These are phyloP conservation scores for Backusella tarrabulga DNA, from an alignment of 192 early-diverging fungal species.

Conservation along the genomic window DNA sequence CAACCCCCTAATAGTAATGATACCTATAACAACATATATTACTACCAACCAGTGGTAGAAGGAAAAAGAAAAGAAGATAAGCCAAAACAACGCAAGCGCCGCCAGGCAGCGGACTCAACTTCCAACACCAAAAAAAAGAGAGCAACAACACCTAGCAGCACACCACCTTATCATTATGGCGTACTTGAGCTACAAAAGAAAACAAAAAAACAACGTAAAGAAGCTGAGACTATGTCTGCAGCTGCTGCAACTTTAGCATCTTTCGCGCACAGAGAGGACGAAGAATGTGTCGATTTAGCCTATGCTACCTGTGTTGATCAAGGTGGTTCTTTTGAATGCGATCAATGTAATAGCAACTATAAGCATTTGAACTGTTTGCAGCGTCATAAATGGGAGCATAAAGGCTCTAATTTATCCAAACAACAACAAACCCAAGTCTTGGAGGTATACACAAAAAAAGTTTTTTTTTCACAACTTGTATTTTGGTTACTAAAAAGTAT, in stretches of 20 bases:
- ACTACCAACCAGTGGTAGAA: not conserved
- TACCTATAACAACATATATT: not conserved
- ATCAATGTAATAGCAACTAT: not conserved
- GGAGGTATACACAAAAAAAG: constrained; percentile 16
- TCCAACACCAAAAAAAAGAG: not conserved
- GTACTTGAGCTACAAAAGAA: constrained; percentile 17
- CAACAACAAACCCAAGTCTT: constrained; percentile 26
- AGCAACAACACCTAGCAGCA: not conserved
- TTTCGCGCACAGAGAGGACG: constrained; percentile 8
- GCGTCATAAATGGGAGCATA: constrained; percentile 8
- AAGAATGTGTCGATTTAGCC: constrained; percentile 3
- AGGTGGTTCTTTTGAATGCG: not conserved
- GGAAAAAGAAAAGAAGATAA: constrained; percentile 3
- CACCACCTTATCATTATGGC: constrained; percentile 20
- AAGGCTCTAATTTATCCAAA: constrained; percentile 1
- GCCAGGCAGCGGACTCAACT: not conserved
- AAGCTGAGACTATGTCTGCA: constrained; percentile 18
- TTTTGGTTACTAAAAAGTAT: not conserved
- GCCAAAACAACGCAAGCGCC: constrained; percentile 15
- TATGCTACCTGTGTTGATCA: constrained; percentile 4
- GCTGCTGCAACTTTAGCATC: constrained; percentile 27
- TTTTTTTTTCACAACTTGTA: not conserved
- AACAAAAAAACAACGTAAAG: constrained; percentile 17
- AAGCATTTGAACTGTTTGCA: constrained; percentile 5
- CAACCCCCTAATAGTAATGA: not conserved